Conservation (phyloP, 2,329 filamentous ascomycete species). For the Ascochyta viciae-villosae region DNA sequence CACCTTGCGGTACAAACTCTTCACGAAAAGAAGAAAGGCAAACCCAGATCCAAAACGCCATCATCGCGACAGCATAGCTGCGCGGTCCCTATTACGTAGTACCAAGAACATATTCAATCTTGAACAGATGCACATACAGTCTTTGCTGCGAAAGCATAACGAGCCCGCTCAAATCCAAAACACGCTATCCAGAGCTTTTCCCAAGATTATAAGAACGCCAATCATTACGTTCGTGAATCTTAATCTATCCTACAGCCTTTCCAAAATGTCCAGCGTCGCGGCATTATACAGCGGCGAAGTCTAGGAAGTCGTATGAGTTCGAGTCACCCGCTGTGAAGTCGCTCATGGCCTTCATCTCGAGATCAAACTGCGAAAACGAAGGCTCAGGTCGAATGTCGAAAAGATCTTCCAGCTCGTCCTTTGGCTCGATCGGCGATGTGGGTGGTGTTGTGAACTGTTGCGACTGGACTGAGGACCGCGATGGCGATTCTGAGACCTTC, state of each 20-base stretch:
- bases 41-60: conserved; percentile 6
- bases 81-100: conserved; percentile 11
- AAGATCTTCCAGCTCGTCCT: conserved; percentile 45
- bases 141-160: conserved; percentile 12
- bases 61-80: conserved; percentile 15
- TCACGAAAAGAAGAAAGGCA: neutral
- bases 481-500: conserved; percentile 43
- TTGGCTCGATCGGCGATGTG: conserved; percentile 43
- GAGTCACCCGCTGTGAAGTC: conserved; percentile 43
- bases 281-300: conserved; percentile 40
- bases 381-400: conserved; percentile 42
- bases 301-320: conserved; percentile 43
- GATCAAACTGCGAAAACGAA: conserved; percentile 47
- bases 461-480: conserved; percentile 44
- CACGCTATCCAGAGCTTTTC: conserved; percentile 4
- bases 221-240: conserved; percentile 38
- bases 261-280: conserved; percentile 7
- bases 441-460: conserved; percentile 49
- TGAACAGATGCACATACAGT: conserved; percentile 17
- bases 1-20: conserved; percentile 4
- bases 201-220: conserved; percentile 27
- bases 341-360: conserved; percentile 49
- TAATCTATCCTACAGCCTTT: conserved; percentile 40
- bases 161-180: conserved; percentile 18
- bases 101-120: conserved; percentile 17